Percentiles rank a stretch among this genome's conserved stretches.
phyloP scores from a whole-genome alignment of 108 stramenopile species.

The Stephanodiscus triporus region DNA sequence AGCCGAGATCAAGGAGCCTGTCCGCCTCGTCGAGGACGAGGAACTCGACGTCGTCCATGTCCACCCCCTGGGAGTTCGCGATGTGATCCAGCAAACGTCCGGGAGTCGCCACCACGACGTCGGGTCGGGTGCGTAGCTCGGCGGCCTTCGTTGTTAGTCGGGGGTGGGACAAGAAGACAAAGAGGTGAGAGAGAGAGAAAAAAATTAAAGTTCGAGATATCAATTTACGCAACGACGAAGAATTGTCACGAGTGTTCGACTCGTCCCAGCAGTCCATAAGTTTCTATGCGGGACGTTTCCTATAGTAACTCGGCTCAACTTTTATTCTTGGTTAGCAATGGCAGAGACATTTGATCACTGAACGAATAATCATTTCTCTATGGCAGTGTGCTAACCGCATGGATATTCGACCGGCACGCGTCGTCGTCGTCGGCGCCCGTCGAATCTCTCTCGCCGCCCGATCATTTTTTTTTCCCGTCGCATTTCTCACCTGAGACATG shows the following conservation, averaged over 20 bases:
- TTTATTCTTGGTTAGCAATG: slow-evolving; percentile 44
- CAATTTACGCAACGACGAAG: background rate
- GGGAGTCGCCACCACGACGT: slow-evolving; percentile 96
- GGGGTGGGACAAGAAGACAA: background rate
- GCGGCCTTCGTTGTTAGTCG: slow-evolving; percentile 55
- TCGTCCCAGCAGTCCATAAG: slow-evolving; percentile 38
- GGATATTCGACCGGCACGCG: background rate
- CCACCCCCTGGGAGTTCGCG: slow-evolving; percentile 87
- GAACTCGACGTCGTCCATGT: slow-evolving; percentile 89
- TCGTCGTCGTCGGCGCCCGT: too few relatives aligned
- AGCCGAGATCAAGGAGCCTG: slow-evolving; percentile 94
- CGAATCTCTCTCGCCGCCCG: background rate
- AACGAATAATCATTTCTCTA: slow-evolving; percentile 40
- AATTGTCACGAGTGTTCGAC: slow-evolving; percentile 52
- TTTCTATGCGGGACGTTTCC: slow-evolving; percentile 45
- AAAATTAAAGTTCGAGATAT: background rate
- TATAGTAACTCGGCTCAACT: slow-evolving; percentile 43
- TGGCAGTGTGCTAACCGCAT: slow-evolving; percentile 44
- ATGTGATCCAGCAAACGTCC: slow-evolving; percentile 96
- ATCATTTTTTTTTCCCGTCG: too few relatives aligned
- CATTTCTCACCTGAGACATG: slow-evolving; percentile 69
- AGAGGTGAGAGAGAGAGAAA: background rate
- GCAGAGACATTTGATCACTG: slow-evolving; percentile 39
- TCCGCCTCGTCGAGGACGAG: slow-evolving; percentile 93
- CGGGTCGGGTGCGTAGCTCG: slow-evolving; percentile 91